phyloP scores from a whole-genome alignment of 257 asterid genomes.

The Gynochthodes officinalis region DNA sequence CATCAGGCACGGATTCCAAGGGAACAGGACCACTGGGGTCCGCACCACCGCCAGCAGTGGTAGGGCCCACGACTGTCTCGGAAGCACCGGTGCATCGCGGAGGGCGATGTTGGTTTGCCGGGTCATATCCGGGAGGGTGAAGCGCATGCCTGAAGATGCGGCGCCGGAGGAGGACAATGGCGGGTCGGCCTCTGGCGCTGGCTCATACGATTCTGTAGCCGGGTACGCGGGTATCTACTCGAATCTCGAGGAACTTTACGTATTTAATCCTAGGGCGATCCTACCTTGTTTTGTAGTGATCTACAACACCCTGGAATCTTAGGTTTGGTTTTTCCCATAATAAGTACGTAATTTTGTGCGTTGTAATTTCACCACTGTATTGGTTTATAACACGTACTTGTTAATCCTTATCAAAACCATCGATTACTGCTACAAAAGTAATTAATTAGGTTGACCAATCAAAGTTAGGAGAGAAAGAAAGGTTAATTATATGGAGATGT shows the following conservation, averaged over 20 bases:
- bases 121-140: conserved; percentile 83
- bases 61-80: conserved; percentile 76
- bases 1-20: conserved; percentile 79
- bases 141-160: conserved; percentile 36
- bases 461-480: too few relatives aligned
- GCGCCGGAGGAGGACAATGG: conserved; percentile 24
- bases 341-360: not conserved
- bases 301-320: conserved; percentile 40
- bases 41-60: conserved; percentile 87
- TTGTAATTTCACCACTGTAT: not conserved
- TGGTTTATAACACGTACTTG: not conserved
- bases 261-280: conserved; percentile 54
- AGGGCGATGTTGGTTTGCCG: conserved; percentile 93
- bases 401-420: not conserved
- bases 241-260: conserved; percentile 45
- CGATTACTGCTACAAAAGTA: too few relatives aligned
- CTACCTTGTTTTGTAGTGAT: conserved; percentile 57
- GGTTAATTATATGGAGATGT: too few relatives aligned
- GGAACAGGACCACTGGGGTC: conserved; percentile 44
- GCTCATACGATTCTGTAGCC: conserved; percentile 38
- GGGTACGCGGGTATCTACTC: conserved; percentile 37
- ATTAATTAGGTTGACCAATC: too few relatives aligned
- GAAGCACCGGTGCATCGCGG: conserved; percentile 21
- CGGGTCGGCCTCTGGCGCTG: conserved; percentile 2
- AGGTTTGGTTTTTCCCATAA: conserved; percentile 12